A percentile compares a stretch with the other conserved stretches of the same genome.
These are phyloP conservation scores for Pichia sp. DNA, from an alignment of 1,139 yeast species.

Conservation along the genomic window DNA sequence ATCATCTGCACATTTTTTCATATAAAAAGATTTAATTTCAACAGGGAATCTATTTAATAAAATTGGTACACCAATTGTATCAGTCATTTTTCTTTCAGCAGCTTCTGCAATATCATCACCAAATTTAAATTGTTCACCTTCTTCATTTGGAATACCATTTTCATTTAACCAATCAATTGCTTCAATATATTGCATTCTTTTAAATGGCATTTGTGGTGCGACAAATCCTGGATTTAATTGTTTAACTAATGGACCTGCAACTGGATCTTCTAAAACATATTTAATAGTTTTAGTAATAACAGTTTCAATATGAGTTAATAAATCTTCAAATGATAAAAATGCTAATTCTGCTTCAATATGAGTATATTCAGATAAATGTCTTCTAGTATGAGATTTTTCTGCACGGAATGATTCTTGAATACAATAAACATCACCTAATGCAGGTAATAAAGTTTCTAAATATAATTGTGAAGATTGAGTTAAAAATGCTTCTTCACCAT, in stretches of 20 bases:
- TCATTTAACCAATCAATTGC: slow-evolving; percentile 97
- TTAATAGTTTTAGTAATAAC: slow-evolving; percentile 64
- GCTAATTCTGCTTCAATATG: slow-evolving; percentile 94
- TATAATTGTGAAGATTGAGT: slow-evolving; percentile 97
- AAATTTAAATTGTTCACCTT: slow-evolving; percentile 83
- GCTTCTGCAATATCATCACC: slow-evolving; percentile 99
- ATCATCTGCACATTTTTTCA: slow-evolving; percentile 89
- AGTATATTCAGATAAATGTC: slow-evolving; percentile 95
- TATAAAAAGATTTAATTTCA: slow-evolving; percentile 94
- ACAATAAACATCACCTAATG: slow-evolving; percentile 95
- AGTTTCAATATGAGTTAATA: slow-evolving; percentile 78
- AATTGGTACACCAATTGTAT: slow-evolving; percentile 86
- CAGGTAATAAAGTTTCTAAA: slow-evolving; percentile 92
- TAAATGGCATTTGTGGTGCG: slow-evolving; percentile 80
- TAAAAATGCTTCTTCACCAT: slow-evolving; percentile 93
- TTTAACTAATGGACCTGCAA: slow-evolving; percentile 82
- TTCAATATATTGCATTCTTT: slow-evolving; percentile 83
- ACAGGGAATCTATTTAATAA: slow-evolving; percentile 92
- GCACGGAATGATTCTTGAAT: slow-evolving; percentile 99
- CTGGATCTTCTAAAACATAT: slow-evolving; percentile 80
- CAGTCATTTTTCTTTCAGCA: slow-evolving; percentile 98
- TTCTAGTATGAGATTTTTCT: slow-evolving; percentile 97
- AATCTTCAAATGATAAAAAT: slow-evolving; percentile 79
- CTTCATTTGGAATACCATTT: slow-evolving; percentile 89
- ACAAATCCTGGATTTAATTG: slow-evolving; percentile 89